phyloP scores from a whole-genome alignment of 1,139 yeast genomes.

The Hansenula sp. region DNA sequence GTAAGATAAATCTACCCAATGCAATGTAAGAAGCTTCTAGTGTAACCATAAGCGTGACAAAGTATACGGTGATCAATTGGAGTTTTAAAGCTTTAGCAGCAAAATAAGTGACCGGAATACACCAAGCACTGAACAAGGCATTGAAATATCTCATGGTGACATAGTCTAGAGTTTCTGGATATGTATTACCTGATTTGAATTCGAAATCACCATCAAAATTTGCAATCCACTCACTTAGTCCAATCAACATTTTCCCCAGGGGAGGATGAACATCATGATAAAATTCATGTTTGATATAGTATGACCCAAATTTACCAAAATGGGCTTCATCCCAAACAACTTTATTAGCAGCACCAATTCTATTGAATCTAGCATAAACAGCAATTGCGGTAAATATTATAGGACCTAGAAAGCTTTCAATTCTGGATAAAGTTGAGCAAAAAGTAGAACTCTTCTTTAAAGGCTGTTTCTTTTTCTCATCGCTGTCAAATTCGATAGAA shows the following conservation, averaged over 20 bases:
- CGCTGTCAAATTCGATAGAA: neutral
- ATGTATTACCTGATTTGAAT: slow-evolving; percentile 57
- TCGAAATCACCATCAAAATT: slow-evolving; percentile 63
- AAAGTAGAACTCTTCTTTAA: neutral
- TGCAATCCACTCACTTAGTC: slow-evolving; percentile 63
- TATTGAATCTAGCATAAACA: slow-evolving; percentile 62
- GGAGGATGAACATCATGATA: slow-evolving; percentile 84
- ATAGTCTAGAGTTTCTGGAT: slow-evolving; percentile 53
- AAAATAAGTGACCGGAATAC: slow-evolving; percentile 62
- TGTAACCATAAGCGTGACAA: slow-evolving; percentile 55
- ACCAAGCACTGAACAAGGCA: slow-evolving; percentile 56
- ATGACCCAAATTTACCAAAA: slow-evolving; percentile 59
- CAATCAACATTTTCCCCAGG: slow-evolving; percentile 67
- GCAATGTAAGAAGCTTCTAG: slow-evolving; percentile 65
- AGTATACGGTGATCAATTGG: slow-evolving; percentile 41
- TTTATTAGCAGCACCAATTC: slow-evolving; percentile 54
- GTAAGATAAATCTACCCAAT: slow-evolving; percentile 63
- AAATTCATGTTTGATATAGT: slow-evolving; percentile 60
- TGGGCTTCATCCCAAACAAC: slow-evolving; percentile 99
- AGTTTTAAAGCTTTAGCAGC: slow-evolving; percentile 51
- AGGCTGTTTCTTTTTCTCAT: neutral
- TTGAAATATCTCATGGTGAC: slow-evolving; percentile 64
- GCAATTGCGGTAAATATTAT: slow-evolving; percentile 54
- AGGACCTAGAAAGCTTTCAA: slow-evolving; percentile 35
- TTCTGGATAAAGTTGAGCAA: neutral